Percentiles rank a stretch among this genome's conserved stretches.
phyloP scores from a whole-genome alignment of 306 rosid genomes.

The Cucurbita ficifolia region DNA sequence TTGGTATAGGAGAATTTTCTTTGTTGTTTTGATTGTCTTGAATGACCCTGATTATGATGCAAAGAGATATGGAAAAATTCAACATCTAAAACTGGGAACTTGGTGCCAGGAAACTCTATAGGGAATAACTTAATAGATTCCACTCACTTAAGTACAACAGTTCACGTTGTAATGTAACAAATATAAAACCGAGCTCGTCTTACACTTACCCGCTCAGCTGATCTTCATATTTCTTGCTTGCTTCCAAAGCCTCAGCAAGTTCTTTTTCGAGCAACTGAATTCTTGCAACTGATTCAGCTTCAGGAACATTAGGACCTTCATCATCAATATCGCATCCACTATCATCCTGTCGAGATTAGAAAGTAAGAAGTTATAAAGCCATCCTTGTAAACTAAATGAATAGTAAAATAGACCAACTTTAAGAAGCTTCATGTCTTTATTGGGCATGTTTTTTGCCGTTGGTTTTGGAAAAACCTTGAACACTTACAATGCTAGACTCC shows the following conservation, averaged over 20 bases:
- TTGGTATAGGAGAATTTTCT: constrained; percentile 22
- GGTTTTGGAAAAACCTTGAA: constrained; percentile 16
- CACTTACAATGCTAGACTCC: constrained; percentile 17
- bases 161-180: neutral
- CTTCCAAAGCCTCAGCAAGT: constrained; percentile 47
- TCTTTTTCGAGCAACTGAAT: constrained; percentile 44
- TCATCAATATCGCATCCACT: constrained; percentile 33
- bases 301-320: constrained; percentile 29
- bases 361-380: constrained; percentile 2
- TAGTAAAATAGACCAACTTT: constrained; percentile 33
- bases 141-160: neutral
- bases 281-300: constrained; percentile 36
- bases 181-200: constrained; percentile 7
- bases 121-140: neutral
- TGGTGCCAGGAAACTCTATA: neutral
- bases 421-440: constrained; percentile 37
- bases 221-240: constrained; percentile 36
- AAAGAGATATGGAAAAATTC: neutral
- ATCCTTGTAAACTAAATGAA: neutral
- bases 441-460: constrained; percentile 21
- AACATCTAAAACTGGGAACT: neutral
- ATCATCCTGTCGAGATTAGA: constrained; percentile 32
- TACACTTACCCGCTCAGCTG: constrained; percentile 41
- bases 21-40: constrained; percentile 28
- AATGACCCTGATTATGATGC: constrained; percentile 24